Base-by-base conservation (phyloP, 2,329 filamentous ascomycete species). In the Botrytis galanthina region DNA sequence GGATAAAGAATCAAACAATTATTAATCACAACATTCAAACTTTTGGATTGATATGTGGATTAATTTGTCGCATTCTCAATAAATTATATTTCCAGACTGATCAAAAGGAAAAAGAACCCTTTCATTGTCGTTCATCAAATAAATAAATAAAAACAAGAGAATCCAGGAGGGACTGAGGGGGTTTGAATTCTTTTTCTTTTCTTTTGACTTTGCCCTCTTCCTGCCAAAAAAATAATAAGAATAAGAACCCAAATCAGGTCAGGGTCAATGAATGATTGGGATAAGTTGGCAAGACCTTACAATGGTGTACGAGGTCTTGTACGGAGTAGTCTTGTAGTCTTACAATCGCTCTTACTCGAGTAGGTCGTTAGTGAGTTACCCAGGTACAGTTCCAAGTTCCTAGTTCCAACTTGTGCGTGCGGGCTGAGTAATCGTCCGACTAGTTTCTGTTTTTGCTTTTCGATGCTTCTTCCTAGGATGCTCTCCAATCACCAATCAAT, bases 21-120 rank as follows among this genome's bases (percentile, higher is more conserved):
- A 37, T 51, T 35, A 48, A 37, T 22, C 22, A 57, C 39, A 29
- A 42, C 22, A 14, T 42, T 48, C 8, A 68, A 39, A 22, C n/a
- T 42, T 57, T 39, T 6, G 18, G 9, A 39, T 29, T 51, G 39
- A 46, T 39, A 48, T 54, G 26, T 46, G 39, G 62, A 71, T 71
- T 71, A 26, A 71, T 71, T 54, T 18, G 44, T 71, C 44, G 69
- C 69, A 64, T 71, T 61, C 59, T 71, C 46, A 48, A 63, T 26
- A 32, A 48, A 42, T 46, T 42, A 26, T 54, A 20, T 32, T 29
- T 37, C n/a, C 18, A 51, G 54, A 48, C 46, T 48, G n/a, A 29
- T 44, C 8, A 32, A 32, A 44, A 39, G 59, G 29, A 60, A 44
- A 22, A 60, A 44, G 39, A 57, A 26, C 8, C 10, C n/a, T 70